These are phyloP conservation scores for Curvularia hawaiiensis DNA, from an alignment of 2,329 filamentous ascomycete genomes.

Conservation along the genomic window DNA sequence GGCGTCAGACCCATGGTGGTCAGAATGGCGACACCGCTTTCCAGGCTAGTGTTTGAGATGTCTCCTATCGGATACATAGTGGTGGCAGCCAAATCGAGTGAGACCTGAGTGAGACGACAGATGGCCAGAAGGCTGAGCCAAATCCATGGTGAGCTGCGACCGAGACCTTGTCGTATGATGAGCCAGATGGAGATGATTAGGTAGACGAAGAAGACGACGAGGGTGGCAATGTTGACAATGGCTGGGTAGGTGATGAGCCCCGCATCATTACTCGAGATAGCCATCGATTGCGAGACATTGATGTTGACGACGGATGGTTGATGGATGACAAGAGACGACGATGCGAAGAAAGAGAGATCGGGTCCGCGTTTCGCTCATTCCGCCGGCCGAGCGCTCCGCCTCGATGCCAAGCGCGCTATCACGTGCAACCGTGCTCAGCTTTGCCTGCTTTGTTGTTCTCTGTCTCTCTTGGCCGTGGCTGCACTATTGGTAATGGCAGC, in stretches of 20 bases:
- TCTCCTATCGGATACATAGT: constrained; percentile 29
- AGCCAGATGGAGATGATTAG: constrained; percentile 37
- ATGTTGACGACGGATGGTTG: constrained; percentile 7
- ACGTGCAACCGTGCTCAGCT: constrained; percentile 8
- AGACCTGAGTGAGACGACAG: constrained; percentile 43
- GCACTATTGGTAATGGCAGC: not conserved
- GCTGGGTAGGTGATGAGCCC: constrained; percentile 28
- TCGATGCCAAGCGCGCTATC: constrained; percentile 14
- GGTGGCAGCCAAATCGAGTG: constrained; percentile 44
- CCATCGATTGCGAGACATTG: constrained; percentile 35
- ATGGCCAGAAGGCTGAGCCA: constrained; percentile 39
- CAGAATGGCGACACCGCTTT: constrained; percentile 44
- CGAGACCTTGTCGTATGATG: constrained; percentile 38
- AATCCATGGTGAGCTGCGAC: constrained; percentile 43
- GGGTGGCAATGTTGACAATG: constrained; percentile 43
- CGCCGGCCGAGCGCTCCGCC: constrained; percentile 17
- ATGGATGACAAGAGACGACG: constrained; percentile 3
- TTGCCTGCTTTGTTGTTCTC: not conserved
- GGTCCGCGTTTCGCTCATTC: constrained; percentile 12
- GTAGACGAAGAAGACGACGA: constrained; percentile 41
- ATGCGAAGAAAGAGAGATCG: not conserved
- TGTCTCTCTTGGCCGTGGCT: not conserved
- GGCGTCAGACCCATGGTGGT: constrained; percentile 44
- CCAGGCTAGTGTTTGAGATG: constrained; percentile 35
- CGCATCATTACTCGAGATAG: constrained; percentile 3